Percentiles rank a stretch among this genome's conserved stretches.
Evolutionary conservation across 2,329 filamentous ascomycete genomes (phyloP).

Genomic region (Harringtonia aguacate): DNA sequence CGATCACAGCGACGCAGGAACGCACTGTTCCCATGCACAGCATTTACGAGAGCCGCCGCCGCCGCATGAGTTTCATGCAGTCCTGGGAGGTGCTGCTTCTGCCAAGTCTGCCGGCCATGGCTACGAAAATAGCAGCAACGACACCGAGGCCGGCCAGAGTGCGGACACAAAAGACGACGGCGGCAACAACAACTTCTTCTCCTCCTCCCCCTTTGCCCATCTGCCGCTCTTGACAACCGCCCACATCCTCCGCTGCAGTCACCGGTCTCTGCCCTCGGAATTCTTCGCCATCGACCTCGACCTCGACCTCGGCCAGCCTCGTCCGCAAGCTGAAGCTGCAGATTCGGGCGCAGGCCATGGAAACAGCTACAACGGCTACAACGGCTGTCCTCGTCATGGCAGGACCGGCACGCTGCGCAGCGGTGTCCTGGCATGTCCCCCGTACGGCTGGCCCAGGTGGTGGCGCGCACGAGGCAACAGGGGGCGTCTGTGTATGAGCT

Average conservation of each 20-base stretch:
- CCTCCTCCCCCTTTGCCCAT: not conserved
- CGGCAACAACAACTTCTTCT: not conserved
- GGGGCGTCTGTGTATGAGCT: conserved; percentile 6
- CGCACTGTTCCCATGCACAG: no score
- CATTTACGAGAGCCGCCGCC: not conserved
- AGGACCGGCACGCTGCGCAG: not conserved
- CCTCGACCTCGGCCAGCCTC: not conserved
- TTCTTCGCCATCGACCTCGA: conserved; percentile 1
- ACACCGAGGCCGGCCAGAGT: not conserved
- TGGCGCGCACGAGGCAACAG: not conserved
- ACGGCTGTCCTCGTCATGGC: not conserved
- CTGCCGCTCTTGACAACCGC: not conserved
- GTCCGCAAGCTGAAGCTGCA: no score
- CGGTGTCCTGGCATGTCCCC: not conserved
- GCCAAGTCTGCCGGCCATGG: no score
- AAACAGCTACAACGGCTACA: not conserved
- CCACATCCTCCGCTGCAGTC: not conserved
- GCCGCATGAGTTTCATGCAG: not conserved
- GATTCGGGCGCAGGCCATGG: no score
- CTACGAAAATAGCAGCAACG: no score
- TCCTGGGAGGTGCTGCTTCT: no score
- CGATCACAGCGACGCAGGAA: not conserved
- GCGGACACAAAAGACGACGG: no score
- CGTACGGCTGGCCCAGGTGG: not conserved
- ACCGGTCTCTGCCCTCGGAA: not conserved